Conservation (phyloP, 768 basidiomycete species). For the Macrolepiota fuliginosa region DNA sequence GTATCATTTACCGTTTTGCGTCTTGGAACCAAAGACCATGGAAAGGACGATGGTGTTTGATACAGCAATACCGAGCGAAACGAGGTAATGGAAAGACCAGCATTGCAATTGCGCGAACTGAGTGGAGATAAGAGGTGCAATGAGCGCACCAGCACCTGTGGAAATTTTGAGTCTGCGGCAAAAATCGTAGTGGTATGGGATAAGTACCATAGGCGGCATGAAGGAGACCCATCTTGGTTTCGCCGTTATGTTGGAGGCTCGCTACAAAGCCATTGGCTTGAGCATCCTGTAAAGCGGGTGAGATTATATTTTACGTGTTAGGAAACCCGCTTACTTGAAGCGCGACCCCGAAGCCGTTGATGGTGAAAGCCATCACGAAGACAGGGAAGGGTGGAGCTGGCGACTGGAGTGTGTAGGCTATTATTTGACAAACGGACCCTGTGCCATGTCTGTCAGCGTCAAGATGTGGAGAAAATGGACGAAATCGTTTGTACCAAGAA, state of each 20-base stretch:
- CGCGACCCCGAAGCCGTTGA: conserved; percentile 43
- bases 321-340: conserved; percentile 35
- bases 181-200: not conserved
- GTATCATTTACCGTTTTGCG: conserved; percentile 71
- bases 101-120: conserved; percentile 64
- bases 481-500: conserved; percentile 3
- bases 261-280: conserved; percentile 74
- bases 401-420: conserved; percentile 52
- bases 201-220: conserved; percentile 60
- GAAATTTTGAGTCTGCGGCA: not conserved
- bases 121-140: conserved; percentile 74
- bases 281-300: conserved; percentile 46
- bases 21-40: conserved; percentile 63
- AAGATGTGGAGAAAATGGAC: not conserved
- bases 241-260: conserved; percentile 49
- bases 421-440: conserved; percentile 52
- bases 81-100: conserved; percentile 82
- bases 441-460: not conserved
- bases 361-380: conserved; percentile 46
- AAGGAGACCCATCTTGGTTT: conserved; percentile 66
- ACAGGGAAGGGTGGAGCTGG: conserved; percentile 63
- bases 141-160: conserved; percentile 62
- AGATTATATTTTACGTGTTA: not conserved
- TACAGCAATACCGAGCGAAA: conserved; percentile 64
- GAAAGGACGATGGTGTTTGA: conserved; percentile 51